Percentiles rank a stretch among this genome's conserved stretches.
Evolutionary conservation across 805 yeast genomes (phyloP).

Genomic region (Cyberlindnera mycetangii): DNA sequence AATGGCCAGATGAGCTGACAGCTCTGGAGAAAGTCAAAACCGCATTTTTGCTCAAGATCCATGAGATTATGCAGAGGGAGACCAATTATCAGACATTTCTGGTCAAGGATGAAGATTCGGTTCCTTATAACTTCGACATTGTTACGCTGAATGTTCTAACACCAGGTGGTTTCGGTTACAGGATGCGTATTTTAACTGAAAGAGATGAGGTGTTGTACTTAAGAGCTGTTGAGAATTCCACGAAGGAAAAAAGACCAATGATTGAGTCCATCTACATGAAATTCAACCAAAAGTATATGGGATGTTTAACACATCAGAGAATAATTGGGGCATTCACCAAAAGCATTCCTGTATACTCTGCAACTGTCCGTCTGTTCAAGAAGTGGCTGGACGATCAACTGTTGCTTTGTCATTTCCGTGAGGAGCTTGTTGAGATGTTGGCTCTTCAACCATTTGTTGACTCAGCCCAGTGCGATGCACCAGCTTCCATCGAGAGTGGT

Average conservation of each 20-base stretch:
- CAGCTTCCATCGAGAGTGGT: conserved; percentile 77
- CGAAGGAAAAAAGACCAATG: conserved; percentile 54
- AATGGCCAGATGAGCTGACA: conserved; percentile 91
- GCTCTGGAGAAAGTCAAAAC: conserved; percentile 88
- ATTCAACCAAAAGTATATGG: conserved; percentile 62
- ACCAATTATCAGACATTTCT: conserved; percentile 56
- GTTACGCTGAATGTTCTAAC: conserved; percentile 63
- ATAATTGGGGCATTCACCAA: conserved; percentile 68
- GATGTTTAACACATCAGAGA: conserved; percentile 76
- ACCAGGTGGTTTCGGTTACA: conserved; percentile 89
- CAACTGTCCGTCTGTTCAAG: conserved; percentile 82
- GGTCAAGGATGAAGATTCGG: conserved; percentile 57
- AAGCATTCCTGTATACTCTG: conserved; percentile 68
- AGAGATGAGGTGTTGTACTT: conserved; percentile 74
- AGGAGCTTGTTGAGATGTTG: conserved; percentile 77
- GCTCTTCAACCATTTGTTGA: conserved; percentile 85
- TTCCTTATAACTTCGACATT: conserved; percentile 63
- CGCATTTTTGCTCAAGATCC: conserved; percentile 78
- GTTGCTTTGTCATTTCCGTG: conserved; percentile 65
- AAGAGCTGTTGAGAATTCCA: conserved; percentile 66
- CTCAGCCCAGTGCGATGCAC: conserved; percentile 79
- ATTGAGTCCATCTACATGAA: conserved; percentile 61
- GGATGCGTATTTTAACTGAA: conserved; percentile 72
- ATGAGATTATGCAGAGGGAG: conserved; percentile 43
- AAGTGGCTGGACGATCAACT: conserved; percentile 87